Base-by-base conservation (phyloP, 176 grass and related monocot species). In the Zea luxurians region DNA sequence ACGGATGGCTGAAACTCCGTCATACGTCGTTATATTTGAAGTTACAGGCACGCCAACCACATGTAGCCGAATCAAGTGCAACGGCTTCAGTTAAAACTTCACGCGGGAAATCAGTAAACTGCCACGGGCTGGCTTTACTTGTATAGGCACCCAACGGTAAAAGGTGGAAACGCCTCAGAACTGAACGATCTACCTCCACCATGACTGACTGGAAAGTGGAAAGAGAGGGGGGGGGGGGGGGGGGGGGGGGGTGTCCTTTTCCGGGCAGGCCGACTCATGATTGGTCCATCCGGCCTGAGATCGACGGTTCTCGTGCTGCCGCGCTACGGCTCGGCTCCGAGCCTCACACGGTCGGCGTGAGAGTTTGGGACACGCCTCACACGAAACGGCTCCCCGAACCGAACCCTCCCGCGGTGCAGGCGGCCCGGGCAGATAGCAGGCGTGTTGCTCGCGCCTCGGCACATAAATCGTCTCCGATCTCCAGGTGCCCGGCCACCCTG, bases 371-470 rank as follows among this genome's bases (percentile, higher is more conserved):
- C 27, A 13, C 57, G 71, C 44, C 70, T 95, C 92, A 90, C 93
- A 90, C 89, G 72, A 96, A 92, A 79, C 17, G 50, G 81, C 67
- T 84, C 82, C 80, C 71, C 68, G 77, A 89, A 91, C 87, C 34
- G 81, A 80, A 17, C 76, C 70, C 38, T 57, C 63, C 4, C 69
- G 76, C 86, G 81, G 81, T n/a, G 81, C 80, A 40, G 0, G 70
- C 17, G 71, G 64, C 35, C 34, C 10, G 17, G 82, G 77, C 77
- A 84, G 87, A 81, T 85, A 72, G 63, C 64, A 48, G 65, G 82
- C 87, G 77, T 20, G 35, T 81, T 48, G 48, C 44, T 66, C 70
- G 82, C 86, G 69, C 63, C 69, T 4, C 69, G 45, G 35, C 61
- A 4, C 69, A 83, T 80, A 84, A 88, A 84, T 70, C 71, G 10